Evolutionary conservation across 345 rosid species (phyloP).

Genomic region (Anastatica hierochuntica): DNA sequence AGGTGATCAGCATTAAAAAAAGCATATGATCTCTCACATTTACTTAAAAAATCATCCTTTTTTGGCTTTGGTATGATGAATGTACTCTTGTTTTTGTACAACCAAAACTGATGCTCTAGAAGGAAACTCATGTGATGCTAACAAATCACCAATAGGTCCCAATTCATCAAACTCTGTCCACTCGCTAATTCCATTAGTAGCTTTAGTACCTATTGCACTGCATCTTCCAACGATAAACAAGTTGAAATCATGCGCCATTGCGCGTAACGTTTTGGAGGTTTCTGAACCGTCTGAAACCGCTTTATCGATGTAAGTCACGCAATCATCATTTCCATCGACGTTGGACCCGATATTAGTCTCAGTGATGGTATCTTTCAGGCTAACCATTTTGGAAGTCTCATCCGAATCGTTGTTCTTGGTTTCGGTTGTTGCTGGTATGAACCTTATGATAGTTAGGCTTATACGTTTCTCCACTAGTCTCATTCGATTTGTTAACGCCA

Average conservation of each 20-base stretch:
- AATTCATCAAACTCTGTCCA: slow-evolving; percentile 60
- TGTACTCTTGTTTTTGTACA: slow-evolving; percentile 19
- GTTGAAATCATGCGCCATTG: slow-evolving; percentile 27
- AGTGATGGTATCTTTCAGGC: slow-evolving; percentile 22
- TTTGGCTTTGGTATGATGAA: slow-evolving; percentile 8
- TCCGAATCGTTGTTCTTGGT: slow-evolving; percentile 10
- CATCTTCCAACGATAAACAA: slow-evolving; percentile 43
- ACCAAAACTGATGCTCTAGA: slow-evolving; percentile 27
- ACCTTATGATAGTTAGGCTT: slow-evolving; percentile 26
- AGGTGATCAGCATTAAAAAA: too few relatives aligned
- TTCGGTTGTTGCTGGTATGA: neutral
- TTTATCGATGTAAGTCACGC: slow-evolving; percentile 15
- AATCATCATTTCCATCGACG: neutral
- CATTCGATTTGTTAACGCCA: slow-evolving; percentile 25
- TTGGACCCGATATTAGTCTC: neutral
- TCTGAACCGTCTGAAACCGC: slow-evolving; percentile 30
- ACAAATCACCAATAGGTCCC: slow-evolving; percentile 49
- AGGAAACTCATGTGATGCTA: slow-evolving; percentile 40
- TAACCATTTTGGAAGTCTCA: slow-evolving; percentile 7
- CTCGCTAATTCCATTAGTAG: slow-evolving; percentile 32
- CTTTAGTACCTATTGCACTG: slow-evolving; percentile 17
- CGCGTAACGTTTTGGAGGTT: slow-evolving; percentile 24
- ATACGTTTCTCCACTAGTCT: slow-evolving; percentile 1
- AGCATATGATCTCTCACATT: too few relatives aligned
- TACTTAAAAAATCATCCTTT: neutral